Evolutionary conservation across 176 grass and related monocot genomes (phyloP).

Genomic region (Avena sativa): DNA sequence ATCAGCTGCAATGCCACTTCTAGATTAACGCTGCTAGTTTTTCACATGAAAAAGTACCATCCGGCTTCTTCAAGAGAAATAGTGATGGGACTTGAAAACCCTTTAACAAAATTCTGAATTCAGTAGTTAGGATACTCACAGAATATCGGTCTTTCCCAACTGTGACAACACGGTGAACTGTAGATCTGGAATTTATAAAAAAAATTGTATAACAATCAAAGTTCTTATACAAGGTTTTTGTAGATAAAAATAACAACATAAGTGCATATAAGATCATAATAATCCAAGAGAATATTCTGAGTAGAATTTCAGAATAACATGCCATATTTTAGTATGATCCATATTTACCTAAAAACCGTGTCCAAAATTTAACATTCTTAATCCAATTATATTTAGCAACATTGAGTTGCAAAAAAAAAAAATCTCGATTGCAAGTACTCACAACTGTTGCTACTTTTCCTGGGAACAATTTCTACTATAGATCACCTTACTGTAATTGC

Average conservation of each 20-base stretch:
- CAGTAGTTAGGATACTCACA: conserved; percentile 45
- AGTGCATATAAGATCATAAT: neutral
- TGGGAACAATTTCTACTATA: neutral
- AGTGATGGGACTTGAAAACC: neutral
- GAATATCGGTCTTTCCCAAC: conserved; percentile 79
- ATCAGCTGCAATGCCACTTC: neutral
- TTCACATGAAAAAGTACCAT: neutral
- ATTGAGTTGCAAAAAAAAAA: neutral
- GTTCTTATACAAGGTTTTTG: neutral
- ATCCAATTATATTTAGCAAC: conserved; percentile 7
- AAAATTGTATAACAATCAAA: neutral
- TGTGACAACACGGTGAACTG: conserved; percentile 71
- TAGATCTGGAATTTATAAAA: conserved; percentile 57
- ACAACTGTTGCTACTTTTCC: neutral
- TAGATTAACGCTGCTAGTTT: neutral
- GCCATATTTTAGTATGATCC: neutral
- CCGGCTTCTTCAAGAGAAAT: neutral
- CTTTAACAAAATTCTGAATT: neutral
- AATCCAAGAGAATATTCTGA: neutral
- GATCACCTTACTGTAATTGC: neutral
- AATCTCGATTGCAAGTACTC: neutral
- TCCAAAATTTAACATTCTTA: conserved; percentile 11
- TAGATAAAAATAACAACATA: neutral
- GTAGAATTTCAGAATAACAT: neutral
- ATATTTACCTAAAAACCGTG: neutral